Conservation (phyloP, 108 stramenopile genomes). For the Fistulifera solaris region DNA sequence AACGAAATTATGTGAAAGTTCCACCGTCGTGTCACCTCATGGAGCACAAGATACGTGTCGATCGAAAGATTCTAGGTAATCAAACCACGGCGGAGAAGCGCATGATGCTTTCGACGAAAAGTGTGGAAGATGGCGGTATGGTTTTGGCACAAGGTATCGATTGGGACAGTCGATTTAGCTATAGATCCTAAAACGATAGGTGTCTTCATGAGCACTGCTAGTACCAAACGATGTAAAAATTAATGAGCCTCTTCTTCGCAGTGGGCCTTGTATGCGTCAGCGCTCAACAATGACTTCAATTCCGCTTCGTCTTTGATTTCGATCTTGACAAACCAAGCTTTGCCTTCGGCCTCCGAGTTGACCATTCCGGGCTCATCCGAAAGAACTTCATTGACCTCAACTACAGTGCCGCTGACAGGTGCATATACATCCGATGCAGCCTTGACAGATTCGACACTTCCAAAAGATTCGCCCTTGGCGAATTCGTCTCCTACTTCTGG, state of each 20-base stretch:
- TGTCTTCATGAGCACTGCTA: too few relatives aligned
- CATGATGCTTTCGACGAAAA: slow-evolving; percentile 33
- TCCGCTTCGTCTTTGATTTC: slow-evolving; percentile 63
- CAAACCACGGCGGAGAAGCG: slow-evolving; percentile 29
- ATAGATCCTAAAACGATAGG: too few relatives aligned
- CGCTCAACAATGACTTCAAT: slow-evolving; percentile 57
- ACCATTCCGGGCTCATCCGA: slow-evolving; percentile 74
- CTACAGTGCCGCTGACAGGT: slow-evolving; percentile 73
- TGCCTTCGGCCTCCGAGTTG: slow-evolving; percentile 71
- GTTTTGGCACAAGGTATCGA: too few relatives aligned
- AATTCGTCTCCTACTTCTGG: slow-evolving; percentile 88
- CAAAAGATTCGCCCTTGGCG: slow-evolving; percentile 86
- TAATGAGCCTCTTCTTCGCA: slow-evolving; percentile 36
- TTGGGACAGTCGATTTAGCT: too few relatives aligned
- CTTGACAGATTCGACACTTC: slow-evolving; percentile 99
- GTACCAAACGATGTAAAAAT: not conserved
- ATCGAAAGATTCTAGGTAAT: slow-evolving; percentile 23
- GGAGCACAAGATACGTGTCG: slow-evolving; percentile 36
- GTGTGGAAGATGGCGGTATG: slow-evolving; percentile 46
- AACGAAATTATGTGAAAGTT: not conserved
- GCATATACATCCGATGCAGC: slow-evolving; percentile 96
- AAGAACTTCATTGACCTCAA: slow-evolving; percentile 76
- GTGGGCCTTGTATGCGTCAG: slow-evolving; percentile 41
- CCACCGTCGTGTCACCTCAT: slow-evolving; percentile 16
- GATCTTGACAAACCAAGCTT: slow-evolving; percentile 92